phyloP scores from a whole-genome alignment of 2,329 filamentous ascomycete species.

The Aureobasidium lini region DNA sequence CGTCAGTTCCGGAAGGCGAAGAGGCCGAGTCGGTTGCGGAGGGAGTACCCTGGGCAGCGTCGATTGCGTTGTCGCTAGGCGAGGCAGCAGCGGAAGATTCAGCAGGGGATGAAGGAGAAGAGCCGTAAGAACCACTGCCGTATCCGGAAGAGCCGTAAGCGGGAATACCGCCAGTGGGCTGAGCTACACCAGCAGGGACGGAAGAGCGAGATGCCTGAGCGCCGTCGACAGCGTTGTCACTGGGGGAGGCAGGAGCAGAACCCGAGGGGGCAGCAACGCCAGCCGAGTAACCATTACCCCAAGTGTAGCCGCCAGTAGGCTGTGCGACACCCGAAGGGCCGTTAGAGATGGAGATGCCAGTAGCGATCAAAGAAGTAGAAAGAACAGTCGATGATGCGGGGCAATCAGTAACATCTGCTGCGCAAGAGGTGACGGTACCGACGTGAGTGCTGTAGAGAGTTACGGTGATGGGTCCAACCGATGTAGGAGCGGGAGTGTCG shows the following conservation, averaged over 20 bases:
- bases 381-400: constrained; percentile 11
- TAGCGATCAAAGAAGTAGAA: background rate
- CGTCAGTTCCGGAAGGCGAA: background rate
- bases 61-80: background rate
- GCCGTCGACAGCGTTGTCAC: background rate
- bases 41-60: background rate
- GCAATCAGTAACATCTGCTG: constrained; percentile 12
- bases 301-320: background rate
- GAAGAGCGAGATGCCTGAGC: background rate
- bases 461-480: constrained; percentile 12
- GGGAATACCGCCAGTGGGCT: background rate
- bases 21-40: background rate
- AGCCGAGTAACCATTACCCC: background rate
- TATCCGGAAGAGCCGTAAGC: background rate
- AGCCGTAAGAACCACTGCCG: background rate
- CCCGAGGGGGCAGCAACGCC: constrained; percentile 8
- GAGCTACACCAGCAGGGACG: background rate
- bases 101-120: constrained; percentile 1
- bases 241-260: background rate
- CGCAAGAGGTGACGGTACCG: constrained; percentile 15
- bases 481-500: background rate
- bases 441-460: constrained; percentile 15
- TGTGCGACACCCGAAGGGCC: background rate
- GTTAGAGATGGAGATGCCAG: background rate
- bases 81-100: background rate